Evolutionary conservation across 257 asterid species (phyloP).

Genomic region (Gentiana macrophylla): DNA sequence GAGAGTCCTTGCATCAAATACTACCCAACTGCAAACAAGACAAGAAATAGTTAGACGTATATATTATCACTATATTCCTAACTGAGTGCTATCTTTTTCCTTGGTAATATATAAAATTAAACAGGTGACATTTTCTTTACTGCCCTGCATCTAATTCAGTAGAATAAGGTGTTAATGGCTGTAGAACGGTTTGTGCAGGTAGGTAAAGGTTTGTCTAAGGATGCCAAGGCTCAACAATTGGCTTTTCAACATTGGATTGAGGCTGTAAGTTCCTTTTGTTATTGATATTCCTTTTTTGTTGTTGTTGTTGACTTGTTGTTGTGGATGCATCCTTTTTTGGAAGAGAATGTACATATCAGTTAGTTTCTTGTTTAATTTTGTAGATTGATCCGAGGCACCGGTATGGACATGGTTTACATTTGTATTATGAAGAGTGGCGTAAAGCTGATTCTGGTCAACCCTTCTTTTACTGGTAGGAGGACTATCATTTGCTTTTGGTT

Average conservation of each 20-base stretch:
- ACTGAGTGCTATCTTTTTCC: neutral
- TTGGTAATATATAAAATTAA: neutral
- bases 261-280: slow-evolving; percentile 46
- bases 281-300: neutral
- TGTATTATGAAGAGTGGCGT: slow-evolving; percentile 80
- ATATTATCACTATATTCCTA: too few species aligned
- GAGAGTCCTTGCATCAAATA: neutral
- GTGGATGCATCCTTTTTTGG: neutral
- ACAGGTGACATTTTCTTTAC: neutral
- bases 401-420: slow-evolving; percentile 78
- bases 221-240: slow-evolving; percentile 69
- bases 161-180: neutral
- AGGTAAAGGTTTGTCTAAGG: slow-evolving; percentile 80
- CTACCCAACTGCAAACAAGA: neutral
- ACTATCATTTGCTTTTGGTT: neutral
- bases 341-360: neutral
- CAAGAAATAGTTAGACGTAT: neutral
- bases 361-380: neutral
- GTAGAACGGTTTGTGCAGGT: slow-evolving; percentile 31
- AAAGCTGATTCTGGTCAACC: slow-evolving; percentile 74
- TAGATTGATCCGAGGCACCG: slow-evolving; percentile 98
- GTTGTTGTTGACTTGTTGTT: neutral
- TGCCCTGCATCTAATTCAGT: neutral
- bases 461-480: slow-evolving; percentile 82
- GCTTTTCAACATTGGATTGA: slow-evolving; percentile 99